Conservation (phyloP, 2,329 filamentous ascomycete genomes). For the Aspergillus udagawae region DNA sequence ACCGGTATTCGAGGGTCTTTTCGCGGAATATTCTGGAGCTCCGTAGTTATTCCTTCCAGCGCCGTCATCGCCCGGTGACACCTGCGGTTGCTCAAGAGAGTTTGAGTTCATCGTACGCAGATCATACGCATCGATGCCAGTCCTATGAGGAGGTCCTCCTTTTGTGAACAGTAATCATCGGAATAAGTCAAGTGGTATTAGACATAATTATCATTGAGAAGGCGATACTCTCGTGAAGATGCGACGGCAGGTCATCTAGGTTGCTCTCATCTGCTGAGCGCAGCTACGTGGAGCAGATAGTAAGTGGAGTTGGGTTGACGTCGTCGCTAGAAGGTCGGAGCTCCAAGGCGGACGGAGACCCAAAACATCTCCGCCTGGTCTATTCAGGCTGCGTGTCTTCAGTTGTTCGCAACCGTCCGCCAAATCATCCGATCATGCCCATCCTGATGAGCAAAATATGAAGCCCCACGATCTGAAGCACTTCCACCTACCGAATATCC, state of each 20-base stretch:
- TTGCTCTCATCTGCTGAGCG: no score
- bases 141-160: neutral
- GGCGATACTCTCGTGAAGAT: neutral
- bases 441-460: slow-evolving; percentile 32
- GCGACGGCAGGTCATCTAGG: neutral
- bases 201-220: neutral
- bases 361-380: slow-evolving; percentile 19
- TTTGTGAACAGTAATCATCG: neutral
- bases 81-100: slow-evolving; percentile 4
- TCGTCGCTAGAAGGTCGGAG: slow-evolving; percentile 5
- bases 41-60: slow-evolving; percentile 7
- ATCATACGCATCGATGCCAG: slow-evolving; percentile 6
- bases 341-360: slow-evolving; percentile 6
- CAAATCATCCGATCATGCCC: slow-evolving; percentile 6
- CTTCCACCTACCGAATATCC: slow-evolving; percentile 19
- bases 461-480: slow-evolving; percentile 24
- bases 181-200: neutral
- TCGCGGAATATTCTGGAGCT: slow-evolving; percentile 5
- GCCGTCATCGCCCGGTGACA: slow-evolving; percentile 1
- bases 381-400: slow-evolving; percentile 10
- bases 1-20: slow-evolving; percentile 14
- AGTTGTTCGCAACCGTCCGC: slow-evolving; percentile 8
- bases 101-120: slow-evolving; percentile 10
- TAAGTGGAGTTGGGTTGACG: slow-evolving; percentile 2
- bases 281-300: neutral